Percentiles rank a stretch among this genome's conserved stretches.
Conservation (phyloP, 2,329 filamentous ascomycete species). For the Colletotrichum camelliae region DNA sequence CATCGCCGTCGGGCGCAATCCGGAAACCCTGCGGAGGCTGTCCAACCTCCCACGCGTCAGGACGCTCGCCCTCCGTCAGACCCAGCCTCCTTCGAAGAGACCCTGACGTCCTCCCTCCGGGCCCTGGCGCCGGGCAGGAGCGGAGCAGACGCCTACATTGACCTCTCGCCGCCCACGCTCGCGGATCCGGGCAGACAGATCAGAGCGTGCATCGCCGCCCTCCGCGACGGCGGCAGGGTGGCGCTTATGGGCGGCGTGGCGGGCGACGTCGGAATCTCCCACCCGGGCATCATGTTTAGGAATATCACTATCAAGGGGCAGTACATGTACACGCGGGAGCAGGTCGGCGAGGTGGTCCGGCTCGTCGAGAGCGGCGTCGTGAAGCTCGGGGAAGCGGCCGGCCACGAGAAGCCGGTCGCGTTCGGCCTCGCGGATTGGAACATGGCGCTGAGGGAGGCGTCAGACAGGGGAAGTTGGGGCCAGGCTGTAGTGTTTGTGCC, state of each 20-base stretch:
- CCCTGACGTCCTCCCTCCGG: slow-evolving; percentile 32
- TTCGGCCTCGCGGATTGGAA: background rate
- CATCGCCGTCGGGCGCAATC: slow-evolving; percentile 54
- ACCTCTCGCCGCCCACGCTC: background rate
- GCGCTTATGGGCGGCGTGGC: background rate
- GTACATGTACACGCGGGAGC: background rate
- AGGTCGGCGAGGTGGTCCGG: background rate
- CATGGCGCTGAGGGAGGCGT: background rate
- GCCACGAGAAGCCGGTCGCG: background rate
- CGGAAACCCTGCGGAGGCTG: slow-evolving; percentile 34
- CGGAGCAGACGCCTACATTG: background rate
- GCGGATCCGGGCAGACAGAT: background rate
- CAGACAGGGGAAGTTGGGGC: background rate
- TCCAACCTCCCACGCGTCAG: slow-evolving; percentile 33
- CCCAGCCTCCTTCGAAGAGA: slow-evolving; percentile 38
- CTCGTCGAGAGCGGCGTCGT: background rate
- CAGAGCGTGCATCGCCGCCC: background rate
- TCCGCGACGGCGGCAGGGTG: background rate
- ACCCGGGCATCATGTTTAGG: background rate
- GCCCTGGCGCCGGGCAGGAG: background rate
- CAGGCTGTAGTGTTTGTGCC: background rate
- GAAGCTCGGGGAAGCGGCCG: background rate
- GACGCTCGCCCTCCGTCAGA: slow-evolving; percentile 37
- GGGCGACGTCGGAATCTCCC: background rate
- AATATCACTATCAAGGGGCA: background rate